These are phyloP conservation scores for Pythium phragmiticola DNA, from an alignment of 352 stramenopile species.

Conservation along the genomic window DNA sequence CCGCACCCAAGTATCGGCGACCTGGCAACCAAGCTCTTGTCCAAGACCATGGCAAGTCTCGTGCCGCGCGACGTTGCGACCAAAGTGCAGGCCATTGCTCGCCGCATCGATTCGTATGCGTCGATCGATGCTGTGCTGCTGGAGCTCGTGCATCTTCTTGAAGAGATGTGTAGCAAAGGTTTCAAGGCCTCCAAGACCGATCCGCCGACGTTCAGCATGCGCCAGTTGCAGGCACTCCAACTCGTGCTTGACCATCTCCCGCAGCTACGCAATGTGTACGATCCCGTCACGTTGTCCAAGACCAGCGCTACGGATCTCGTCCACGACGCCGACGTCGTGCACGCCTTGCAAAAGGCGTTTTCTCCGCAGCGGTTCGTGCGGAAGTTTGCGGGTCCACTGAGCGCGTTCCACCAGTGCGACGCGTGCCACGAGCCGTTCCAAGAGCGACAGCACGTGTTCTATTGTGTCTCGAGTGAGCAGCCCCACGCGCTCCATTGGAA, in stretches of 20 bases:
- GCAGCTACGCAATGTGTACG: slow-evolving; percentile 63
- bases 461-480: slow-evolving; percentile 44
- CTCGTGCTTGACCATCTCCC: slow-evolving; percentile 65
- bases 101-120: slow-evolving; percentile 39
- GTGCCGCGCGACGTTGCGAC: slow-evolving; percentile 45
- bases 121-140: slow-evolving; percentile 40
- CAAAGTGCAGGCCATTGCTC: slow-evolving; percentile 43
- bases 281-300: slow-evolving; percentile 21
- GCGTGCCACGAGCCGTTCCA: slow-evolving; percentile 76
- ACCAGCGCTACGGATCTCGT: slow-evolving; percentile 33
- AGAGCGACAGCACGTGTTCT: slow-evolving; percentile 75
- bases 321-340: slow-evolving; percentile 46
- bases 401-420: slow-evolving; percentile 51
- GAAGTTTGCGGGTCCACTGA: slow-evolving; percentile 59
- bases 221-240: slow-evolving; percentile 68
- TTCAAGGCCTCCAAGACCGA: slow-evolving; percentile 45
- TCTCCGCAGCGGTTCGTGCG: slow-evolving; percentile 49
- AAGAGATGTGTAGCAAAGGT: slow-evolving; percentile 55
- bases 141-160: slow-evolving; percentile 42
- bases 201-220: slow-evolving; percentile 51
- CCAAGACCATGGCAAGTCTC: slow-evolving; percentile 41
- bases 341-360: slow-evolving; percentile 54
- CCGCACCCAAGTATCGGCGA: slow-evolving; percentile 31
- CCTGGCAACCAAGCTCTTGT: slow-evolving; percentile 54
- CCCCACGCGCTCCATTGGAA: slow-evolving; percentile 75